These are phyloP conservation scores for Pyrenophora teres DNA, from an alignment of 2,329 filamentous ascomycete genomes.

Conservation along the genomic window DNA sequence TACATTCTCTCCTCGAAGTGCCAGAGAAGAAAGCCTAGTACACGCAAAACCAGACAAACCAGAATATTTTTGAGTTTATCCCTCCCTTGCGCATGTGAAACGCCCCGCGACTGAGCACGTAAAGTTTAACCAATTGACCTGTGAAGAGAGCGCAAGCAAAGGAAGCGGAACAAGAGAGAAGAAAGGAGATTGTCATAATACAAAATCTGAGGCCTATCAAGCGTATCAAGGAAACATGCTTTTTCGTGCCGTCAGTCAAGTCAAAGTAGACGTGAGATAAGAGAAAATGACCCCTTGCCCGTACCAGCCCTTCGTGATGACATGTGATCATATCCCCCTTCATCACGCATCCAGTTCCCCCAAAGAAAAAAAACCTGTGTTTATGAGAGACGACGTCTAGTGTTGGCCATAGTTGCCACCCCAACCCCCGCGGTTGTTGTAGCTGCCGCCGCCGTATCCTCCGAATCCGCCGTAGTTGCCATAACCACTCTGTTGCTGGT, in stretches of 20 bases:
- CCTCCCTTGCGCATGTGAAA: slow-evolving; percentile 35
- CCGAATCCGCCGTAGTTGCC: slow-evolving; percentile 51
- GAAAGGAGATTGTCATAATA: slow-evolving; percentile 42
- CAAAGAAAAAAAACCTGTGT: slow-evolving; percentile 1
- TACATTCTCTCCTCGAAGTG: slow-evolving; percentile 18
- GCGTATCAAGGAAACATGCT: slow-evolving; percentile 32
- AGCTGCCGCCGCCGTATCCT: slow-evolving; percentile 48
- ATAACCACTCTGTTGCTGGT: slow-evolving; percentile 52
- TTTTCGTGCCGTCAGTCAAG: slow-evolving; percentile 34
- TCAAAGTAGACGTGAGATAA: slow-evolving; percentile 20
- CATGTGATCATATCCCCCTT: slow-evolving; percentile 30
- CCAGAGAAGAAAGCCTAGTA: slow-evolving; percentile 16
- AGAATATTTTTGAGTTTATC: slow-evolving; percentile 28
- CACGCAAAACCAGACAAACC: slow-evolving; percentile 20
- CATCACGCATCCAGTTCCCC: slow-evolving; percentile 8
- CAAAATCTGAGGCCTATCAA: slow-evolving; percentile 34
- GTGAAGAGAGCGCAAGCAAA: slow-evolving; percentile 42
- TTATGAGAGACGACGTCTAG: slow-evolving; percentile 22
- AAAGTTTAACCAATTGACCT: slow-evolving; percentile 25
- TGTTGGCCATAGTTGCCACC: slow-evolving; percentile 54
- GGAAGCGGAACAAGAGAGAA: slow-evolving; percentile 30
- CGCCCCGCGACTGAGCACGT: slow-evolving; percentile 29
- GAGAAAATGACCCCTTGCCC: slow-evolving; percentile 31
- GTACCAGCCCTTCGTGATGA: slow-evolving; percentile 22
- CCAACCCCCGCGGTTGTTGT: slow-evolving; percentile 54